phyloP scores from a whole-genome alignment of 306 rosid species.

The Pterocarpus santalinus region DNA sequence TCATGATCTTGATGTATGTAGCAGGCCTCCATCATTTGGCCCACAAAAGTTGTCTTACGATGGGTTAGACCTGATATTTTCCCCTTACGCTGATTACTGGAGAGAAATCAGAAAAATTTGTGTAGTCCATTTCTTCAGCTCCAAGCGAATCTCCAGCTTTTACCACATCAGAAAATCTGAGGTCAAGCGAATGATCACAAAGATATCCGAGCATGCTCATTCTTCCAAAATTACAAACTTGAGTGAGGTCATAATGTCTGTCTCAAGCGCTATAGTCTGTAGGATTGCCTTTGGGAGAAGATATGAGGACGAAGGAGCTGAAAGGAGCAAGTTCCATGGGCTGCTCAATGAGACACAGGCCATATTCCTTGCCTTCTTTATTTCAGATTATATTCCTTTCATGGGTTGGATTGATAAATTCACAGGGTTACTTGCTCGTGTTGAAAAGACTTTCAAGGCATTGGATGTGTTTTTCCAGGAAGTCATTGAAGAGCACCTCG shows the following conservation, averaged over 20 bases:
- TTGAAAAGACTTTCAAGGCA: slow-evolving; percentile 16
- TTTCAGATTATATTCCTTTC: slow-evolving; percentile 36
- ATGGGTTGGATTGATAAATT: slow-evolving; percentile 30
- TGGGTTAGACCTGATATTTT: slow-evolving; percentile 1
- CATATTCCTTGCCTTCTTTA: slow-evolving; percentile 8
- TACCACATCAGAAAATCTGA: slow-evolving; percentile 4
- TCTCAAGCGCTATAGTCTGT: background rate
- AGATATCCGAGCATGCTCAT: background rate
- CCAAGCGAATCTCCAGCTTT: background rate
- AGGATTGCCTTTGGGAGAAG: slow-evolving; percentile 7
- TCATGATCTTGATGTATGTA: slow-evolving; percentile 16
- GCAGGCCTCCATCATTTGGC: background rate
- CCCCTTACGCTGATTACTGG: slow-evolving; percentile 20
- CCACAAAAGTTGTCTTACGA: background rate
- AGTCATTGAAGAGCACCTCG: slow-evolving; percentile 25
- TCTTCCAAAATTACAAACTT: slow-evolving; percentile 10
- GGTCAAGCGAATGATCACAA: slow-evolving; percentile 6
- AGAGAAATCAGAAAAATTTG: slow-evolving; percentile 29
- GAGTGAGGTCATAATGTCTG: slow-evolving; percentile 11
- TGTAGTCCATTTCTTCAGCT: slow-evolving; percentile 22
- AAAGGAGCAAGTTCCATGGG: slow-evolving; percentile 29
- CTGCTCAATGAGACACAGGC: slow-evolving; percentile 22
- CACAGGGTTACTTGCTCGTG: slow-evolving; percentile 9
- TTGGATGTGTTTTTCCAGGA: slow-evolving; percentile 23
- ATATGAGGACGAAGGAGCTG: slow-evolving; percentile 18